Evolutionary conservation across 2,329 filamentous ascomycete genomes (phyloP).

Genomic region (Diplodia intermedia): DNA sequence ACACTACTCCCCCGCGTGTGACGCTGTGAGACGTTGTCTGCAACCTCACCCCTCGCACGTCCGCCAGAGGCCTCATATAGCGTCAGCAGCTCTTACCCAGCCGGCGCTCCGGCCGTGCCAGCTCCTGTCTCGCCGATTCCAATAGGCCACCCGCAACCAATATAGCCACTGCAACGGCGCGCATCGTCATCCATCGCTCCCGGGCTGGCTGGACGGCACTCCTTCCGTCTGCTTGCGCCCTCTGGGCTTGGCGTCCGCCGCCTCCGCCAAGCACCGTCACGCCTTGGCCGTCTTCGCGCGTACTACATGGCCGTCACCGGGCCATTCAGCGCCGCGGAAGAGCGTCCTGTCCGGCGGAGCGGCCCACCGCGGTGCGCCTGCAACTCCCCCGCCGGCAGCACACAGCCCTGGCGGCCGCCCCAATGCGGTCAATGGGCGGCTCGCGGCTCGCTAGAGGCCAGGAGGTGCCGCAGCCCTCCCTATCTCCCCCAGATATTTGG

Average conservation of each 20-base stretch:
- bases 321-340: background rate
- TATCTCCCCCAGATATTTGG: slow-evolving; percentile 30
- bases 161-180: slow-evolving; percentile 15
- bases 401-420: background rate
- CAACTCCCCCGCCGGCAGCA: background rate
- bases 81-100: background rate
- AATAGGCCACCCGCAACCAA: slow-evolving; percentile 9
- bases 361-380: background rate
- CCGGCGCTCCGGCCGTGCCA: background rate
- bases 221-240: slow-evolving; percentile 2
- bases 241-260: slow-evolving; percentile 14
- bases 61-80: too few relatives aligned
- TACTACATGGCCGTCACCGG: too few relatives aligned
- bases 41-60: slow-evolving; percentile 2
- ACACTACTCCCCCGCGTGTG: slow-evolving; percentile 5
- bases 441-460: background rate
- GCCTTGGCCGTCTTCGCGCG: slow-evolving; percentile 16
- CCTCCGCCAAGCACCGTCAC: slow-evolving; percentile 5
- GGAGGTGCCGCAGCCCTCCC: slow-evolving; percentile 15
- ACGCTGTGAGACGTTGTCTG: background rate
- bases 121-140: background rate
- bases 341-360: background rate
- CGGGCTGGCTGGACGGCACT: slow-evolving; percentile 1
- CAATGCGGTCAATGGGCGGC: background rate
- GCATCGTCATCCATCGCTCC: background rate